Evolutionary conservation across 2,329 filamentous ascomycete species (phyloP).

Genomic region (Sporothrix luriei): DNA sequence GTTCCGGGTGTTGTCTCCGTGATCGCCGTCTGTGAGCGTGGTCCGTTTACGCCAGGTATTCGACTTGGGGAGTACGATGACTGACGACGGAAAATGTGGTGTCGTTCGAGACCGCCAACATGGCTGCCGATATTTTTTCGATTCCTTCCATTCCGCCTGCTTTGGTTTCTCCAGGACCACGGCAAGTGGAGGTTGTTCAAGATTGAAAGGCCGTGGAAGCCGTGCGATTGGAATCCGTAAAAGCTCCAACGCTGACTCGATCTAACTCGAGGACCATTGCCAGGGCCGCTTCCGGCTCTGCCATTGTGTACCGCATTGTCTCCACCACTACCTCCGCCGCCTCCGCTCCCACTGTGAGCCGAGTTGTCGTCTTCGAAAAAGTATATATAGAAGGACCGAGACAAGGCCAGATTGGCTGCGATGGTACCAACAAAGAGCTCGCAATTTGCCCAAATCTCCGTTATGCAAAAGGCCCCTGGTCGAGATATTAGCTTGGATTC

Average conservation of each 20-base stretch:
- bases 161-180: not conserved
- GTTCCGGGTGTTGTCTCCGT: constrained; percentile 1
- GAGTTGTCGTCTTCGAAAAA: constrained; percentile 31
- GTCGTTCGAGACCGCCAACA: not conserved
- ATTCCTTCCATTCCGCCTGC: not conserved
- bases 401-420: constrained; percentile 37
- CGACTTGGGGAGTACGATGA: constrained; percentile 8
- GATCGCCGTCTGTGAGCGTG: constrained; percentile 8
- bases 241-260: not conserved
- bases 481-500: not conserved
- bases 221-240: constrained; percentile 19
- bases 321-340: not conserved
- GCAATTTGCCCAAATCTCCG: constrained; percentile 38
- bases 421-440: constrained; percentile 36
- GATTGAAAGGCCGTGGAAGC: not conserved
- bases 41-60: not conserved
- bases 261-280: not conserved
- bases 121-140: not conserved
- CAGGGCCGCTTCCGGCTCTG: not conserved
- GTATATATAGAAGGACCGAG: constrained; percentile 38
- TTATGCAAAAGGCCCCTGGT: constrained; percentile 42
- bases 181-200: not conserved
- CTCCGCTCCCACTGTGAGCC: not conserved
- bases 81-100: not conserved
- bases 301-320: not conserved